phyloP scores from a whole-genome alignment of 2,329 filamentous ascomycete species.

The Ambrosiella xylebori region DNA sequence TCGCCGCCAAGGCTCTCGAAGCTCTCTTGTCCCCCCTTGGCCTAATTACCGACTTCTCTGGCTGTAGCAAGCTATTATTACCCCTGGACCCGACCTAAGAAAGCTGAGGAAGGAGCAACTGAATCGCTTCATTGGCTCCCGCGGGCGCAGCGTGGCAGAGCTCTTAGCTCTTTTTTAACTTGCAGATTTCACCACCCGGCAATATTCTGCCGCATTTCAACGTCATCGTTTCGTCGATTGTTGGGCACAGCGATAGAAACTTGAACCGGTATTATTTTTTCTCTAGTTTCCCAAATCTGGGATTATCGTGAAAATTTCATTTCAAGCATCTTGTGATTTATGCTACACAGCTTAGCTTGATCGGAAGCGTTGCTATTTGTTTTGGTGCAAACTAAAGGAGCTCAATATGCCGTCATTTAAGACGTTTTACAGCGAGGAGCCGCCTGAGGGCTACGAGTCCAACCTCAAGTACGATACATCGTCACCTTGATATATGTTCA shows the following conservation, averaged over 20 bases:
- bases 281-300: neutral
- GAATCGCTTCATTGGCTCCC: neutral
- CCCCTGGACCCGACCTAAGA: neutral
- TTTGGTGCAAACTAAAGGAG: neutral
- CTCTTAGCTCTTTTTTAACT: neutral
- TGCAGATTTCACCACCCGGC: neutral
- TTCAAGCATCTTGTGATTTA: neutral
- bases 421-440: slow-evolving; percentile 11
- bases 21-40: neutral
- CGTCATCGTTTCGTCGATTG: neutral
- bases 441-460: slow-evolving; percentile 11
- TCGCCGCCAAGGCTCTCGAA: neutral
- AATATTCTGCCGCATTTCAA: neutral
- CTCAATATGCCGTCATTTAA: slow-evolving; percentile 11
- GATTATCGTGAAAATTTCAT: neutral
- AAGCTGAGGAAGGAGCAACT: neutral
- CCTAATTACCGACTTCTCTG: neutral
- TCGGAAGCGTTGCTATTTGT: neutral
- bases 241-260: neutral
- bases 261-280: neutral
- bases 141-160: neutral
- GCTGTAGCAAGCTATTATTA: neutral
- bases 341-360: neutral
- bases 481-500: neutral
- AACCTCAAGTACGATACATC: slow-evolving; percentile 6